Evolutionary conservation across 2,329 filamentous ascomycete genomes (phyloP).

Genomic region (Amauroascus verrucosus): DNA sequence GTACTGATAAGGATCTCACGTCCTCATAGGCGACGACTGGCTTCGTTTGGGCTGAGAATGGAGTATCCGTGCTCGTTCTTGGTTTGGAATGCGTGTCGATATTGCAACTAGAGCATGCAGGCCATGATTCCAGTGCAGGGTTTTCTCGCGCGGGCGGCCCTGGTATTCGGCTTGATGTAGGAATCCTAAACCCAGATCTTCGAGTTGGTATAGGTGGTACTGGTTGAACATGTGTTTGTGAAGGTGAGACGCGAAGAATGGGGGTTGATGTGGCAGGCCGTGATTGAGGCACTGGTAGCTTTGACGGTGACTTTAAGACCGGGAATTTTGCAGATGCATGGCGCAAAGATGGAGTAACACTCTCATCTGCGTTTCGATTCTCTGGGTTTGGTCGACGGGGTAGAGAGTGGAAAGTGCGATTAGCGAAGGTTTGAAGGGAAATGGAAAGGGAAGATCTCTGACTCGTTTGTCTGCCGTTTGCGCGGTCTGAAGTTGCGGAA

Average conservation of each 20-base stretch:
- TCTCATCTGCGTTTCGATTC: not conserved
- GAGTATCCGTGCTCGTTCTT: not conserved
- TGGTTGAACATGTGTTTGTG: not conserved
- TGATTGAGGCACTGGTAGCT: conserved; percentile 4
- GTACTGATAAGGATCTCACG: conserved; percentile 8
- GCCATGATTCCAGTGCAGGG: not conserved
- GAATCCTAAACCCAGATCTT: conserved; percentile 4
- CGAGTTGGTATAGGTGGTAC: not conserved
- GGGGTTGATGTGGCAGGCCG: conserved; percentile 2
- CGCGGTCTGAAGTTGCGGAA: not conserved
- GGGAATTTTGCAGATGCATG: not conserved
- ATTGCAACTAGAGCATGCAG: not conserved
- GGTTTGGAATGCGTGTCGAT: not conserved
- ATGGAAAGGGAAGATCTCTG: conserved; percentile 16
- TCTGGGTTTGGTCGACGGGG: conserved; percentile 11
- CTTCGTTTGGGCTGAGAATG: conserved; percentile 2
- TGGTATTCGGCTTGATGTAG: conserved; percentile 5
- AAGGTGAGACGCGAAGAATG: not conserved
- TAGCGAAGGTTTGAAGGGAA: conserved; percentile 19
- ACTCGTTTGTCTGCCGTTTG: conserved; percentile 14
- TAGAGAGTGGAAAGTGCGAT: conserved; percentile 16
- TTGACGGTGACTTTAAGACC: not conserved
- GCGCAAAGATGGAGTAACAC: not conserved
- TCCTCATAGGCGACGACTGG: conserved; percentile 14
- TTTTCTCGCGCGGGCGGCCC: not conserved